Conservation (phyloP, 2,329 filamentous ascomycete species). For the Xylaria sp. region DNA sequence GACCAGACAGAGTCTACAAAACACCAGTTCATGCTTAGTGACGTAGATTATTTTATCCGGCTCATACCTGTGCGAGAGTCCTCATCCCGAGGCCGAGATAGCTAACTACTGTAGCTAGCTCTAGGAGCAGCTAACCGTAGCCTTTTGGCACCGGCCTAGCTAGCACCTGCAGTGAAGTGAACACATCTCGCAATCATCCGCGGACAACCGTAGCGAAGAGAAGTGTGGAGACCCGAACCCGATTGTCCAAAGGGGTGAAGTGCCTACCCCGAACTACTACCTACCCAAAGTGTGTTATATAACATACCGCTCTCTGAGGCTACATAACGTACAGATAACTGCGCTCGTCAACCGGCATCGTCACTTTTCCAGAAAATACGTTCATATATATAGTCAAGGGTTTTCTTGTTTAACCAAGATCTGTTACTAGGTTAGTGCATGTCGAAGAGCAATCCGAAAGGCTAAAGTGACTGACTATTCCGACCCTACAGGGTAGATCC, state of each 20-base stretch:
- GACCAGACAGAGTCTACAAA: not conserved
- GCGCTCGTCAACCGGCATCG: not conserved
- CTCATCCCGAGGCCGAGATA: not conserved
- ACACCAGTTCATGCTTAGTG: not conserved
- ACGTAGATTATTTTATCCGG: not conserved
- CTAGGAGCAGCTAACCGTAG: not conserved
- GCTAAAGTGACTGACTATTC: conserved; percentile 2
- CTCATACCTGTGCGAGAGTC: not conserved
- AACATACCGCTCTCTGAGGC: not conserved
- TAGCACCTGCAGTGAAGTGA: not conserved
- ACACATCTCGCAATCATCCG: not conserved
- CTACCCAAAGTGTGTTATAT: conserved; percentile 4
- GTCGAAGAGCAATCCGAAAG: not conserved
- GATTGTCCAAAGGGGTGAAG: conserved; percentile 8
- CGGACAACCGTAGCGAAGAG: not conserved
- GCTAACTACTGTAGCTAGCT: no score
- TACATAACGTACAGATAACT: not conserved
- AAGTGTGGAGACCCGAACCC: conserved; percentile 14
- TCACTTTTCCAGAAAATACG: not conserved
- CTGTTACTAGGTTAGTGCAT: conserved; percentile 9
- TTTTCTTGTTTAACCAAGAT: not conserved
- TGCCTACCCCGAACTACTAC: conserved; percentile 21
- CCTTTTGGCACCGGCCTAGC: not conserved
- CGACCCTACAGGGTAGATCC: conserved; percentile 21
- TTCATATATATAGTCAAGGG: not conserved